phyloP scores from a whole-genome alignment of 805 yeast species.

The Myxozyma vanderwaltii region DNA sequence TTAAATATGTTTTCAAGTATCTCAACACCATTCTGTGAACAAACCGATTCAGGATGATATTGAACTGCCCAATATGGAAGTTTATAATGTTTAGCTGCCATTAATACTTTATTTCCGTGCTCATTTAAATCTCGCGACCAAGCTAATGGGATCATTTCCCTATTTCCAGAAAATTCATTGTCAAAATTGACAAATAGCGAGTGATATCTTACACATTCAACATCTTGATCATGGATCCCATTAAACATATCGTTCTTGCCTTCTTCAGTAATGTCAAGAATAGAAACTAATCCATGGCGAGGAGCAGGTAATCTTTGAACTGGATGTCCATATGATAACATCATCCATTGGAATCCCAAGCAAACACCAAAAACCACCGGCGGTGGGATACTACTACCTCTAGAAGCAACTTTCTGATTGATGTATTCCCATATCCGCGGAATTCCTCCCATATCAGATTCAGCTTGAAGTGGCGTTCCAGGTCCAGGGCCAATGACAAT shows the following conservation, averaged over 20 bases:
- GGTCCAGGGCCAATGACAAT: constrained; percentile 97
- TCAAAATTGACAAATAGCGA: constrained; percentile 60
- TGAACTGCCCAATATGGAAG: constrained; percentile 91
- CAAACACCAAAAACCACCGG: constrained; percentile 79
- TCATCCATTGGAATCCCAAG: constrained; percentile 85
- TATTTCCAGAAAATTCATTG: constrained; percentile 25
- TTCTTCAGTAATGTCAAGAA: constrained; percentile 44
- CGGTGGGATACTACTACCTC: background rate
- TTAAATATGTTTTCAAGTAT: constrained; percentile 13
- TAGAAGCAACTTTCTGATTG: constrained; percentile 33
- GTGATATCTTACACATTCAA: constrained; percentile 84
- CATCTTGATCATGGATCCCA: constrained; percentile 42
- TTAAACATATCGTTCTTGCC: constrained; percentile 46
- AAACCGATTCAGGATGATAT: constrained; percentile 94
- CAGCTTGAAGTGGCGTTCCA: constrained; percentile 67
- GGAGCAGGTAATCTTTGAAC: constrained; percentile 59
- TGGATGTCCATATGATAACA: constrained; percentile 59
- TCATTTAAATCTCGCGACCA: constrained; percentile 51
- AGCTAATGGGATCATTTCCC: constrained; percentile 60
- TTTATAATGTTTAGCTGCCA: constrained; percentile 71
- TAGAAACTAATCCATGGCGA: constrained; percentile 83
- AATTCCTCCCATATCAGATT: constrained; percentile 72
- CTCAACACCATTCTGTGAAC: constrained; percentile 66
- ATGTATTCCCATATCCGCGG: constrained; percentile 53
- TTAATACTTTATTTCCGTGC: constrained; percentile 45